Percentiles rank a stretch among this genome's conserved stretches.
Evolutionary conservation across 2,329 filamentous ascomycete genomes (phyloP).

Genomic region (Tolypocladium tundrense): DNA sequence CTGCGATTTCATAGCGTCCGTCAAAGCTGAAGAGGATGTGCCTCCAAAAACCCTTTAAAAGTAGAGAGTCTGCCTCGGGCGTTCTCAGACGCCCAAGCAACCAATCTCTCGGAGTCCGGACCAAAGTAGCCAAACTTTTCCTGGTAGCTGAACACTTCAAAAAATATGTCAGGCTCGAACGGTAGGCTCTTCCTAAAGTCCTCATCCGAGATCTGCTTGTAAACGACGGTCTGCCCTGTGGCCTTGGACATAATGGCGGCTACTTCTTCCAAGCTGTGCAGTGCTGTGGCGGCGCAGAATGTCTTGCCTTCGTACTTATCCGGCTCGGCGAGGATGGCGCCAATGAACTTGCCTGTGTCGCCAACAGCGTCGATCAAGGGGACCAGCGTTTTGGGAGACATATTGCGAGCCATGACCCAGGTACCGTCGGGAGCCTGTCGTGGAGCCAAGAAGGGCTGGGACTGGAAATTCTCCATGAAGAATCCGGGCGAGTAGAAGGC

Average conservation of each 20-base stretch:
- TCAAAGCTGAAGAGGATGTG: background rate
- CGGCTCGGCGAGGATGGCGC: constrained; percentile 29
- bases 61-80: constrained; percentile 10
- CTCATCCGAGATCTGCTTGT: constrained; percentile 10
- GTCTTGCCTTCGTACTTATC: constrained; percentile 31
- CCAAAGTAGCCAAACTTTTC: constrained; percentile 15
- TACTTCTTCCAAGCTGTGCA: constrained; percentile 27
- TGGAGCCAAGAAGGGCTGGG: constrained; percentile 15
- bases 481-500: constrained; percentile 29
- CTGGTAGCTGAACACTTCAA: constrained; percentile 1
- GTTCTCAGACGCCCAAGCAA: constrained; percentile 11
- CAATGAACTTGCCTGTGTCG: constrained; percentile 34
- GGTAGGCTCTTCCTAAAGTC: constrained; percentile 9
- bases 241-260: constrained; percentile 25
- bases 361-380: constrained; percentile 32
- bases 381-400: constrained; percentile 17
- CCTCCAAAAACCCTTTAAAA: constrained; percentile 11
- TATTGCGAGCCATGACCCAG: constrained; percentile 12
- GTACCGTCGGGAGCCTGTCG: constrained; percentile 18
- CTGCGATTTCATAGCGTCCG: background rate
- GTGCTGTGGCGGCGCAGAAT: constrained; percentile 31
- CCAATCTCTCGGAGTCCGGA: constrained; percentile 6
- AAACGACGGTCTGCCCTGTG: constrained; percentile 24
- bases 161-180: constrained; percentile 4
- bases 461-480: constrained; percentile 31